Evolutionary conservation across 352 stramenopile species (phyloP), one percentile per base, ranked within the genome.

Genomic region (Elongisporangium senticosum): DNA sequence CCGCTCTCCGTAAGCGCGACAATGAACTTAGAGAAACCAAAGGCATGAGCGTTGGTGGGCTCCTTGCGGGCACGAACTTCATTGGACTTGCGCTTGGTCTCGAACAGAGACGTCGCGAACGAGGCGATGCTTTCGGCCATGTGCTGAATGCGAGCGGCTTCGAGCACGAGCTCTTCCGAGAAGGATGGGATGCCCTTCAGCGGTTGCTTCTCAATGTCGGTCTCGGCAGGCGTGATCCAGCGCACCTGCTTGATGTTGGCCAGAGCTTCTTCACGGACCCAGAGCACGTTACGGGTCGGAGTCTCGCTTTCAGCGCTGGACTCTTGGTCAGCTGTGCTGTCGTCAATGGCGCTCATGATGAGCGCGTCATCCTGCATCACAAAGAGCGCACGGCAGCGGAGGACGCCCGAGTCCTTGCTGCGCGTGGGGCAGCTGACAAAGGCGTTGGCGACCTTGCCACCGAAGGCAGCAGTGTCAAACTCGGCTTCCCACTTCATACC

Each of bases 1-100:
- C 85, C 85, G 19, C 80, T 93, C 19, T 87, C 71, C 13, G 83
- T 94, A 17, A 89, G 62, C 21, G 77, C 65, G 48, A 94, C 65
- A 24, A 91, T 83, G 55, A 86, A 86, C 79, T 94, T 94, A 26
- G 85, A 90, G 56, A 93, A 92, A 4, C 83, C 83, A 50, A 94
- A 92, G 39, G 91, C 75, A 49, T 91, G 84, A 7, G 84, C 75
- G 53, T 90, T 91, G 3, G 56, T 65, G 11, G 77, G 77, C 51
- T 87, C 77, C 59, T 79, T 76, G 43, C 77, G 79, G 11, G 75
- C 66, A 50, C 67, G 69, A 4, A 37, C 56, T 21, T 71, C 70
- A 51, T 61, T 60, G 4, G 67, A 63, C 19, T 59, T 64, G 26
- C 55, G 22, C 49, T 72, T 80, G 14, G 69, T 56, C 6, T 87